Evolutionary conservation across 331 rosid genomes (phyloP), one percentile per base, ranked within the genome.

Genomic region (Quercus lobata): DNA sequence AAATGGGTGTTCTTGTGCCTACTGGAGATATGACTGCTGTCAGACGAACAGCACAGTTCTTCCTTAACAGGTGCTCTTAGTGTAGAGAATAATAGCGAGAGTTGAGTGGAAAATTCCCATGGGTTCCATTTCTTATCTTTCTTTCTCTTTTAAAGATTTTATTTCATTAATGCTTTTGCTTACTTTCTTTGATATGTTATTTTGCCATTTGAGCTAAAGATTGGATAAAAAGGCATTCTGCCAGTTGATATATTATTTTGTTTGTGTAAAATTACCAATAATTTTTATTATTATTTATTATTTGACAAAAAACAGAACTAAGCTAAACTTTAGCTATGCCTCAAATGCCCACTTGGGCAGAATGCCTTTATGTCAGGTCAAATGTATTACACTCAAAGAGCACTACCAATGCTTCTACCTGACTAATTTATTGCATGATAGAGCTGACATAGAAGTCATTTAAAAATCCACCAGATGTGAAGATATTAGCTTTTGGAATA

Each of bases 1-100:
- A 89, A 87, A 96, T 96, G 99, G 99, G 97, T 62, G 98, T 96
- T 86, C 99, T 96, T 86, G 98, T 92, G 87, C 97, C 97, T 66
- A 94, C 98, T 76, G 98, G 98, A 86, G 97, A 94, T 88, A 85
- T 94, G 98, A 92, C 98, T 19, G 97, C 97, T 82, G 97, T 94
- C 80, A 90, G 91, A 83, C 89, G 97, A 76, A 94, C 98, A 19
- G 94, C 98, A 61, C 94, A 83, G 77, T 94, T 94, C 86, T 94
- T 94, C 82, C 98, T 92, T 76, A 89, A 88, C 55, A 94, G 98
- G 99, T 96, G 77, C 73, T 54, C 66, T 73, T 75, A 75, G 77
- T 82, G 69, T 69, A 78, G 52, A 62, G 24, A 17, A 52, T 60
- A 75, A 53, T 8, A 7, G 11, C 0, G 32, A 44, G 55, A 41